Conservation (phyloP, 2,329 filamentous ascomycete genomes). For the Canariomyces notabilis region DNA sequence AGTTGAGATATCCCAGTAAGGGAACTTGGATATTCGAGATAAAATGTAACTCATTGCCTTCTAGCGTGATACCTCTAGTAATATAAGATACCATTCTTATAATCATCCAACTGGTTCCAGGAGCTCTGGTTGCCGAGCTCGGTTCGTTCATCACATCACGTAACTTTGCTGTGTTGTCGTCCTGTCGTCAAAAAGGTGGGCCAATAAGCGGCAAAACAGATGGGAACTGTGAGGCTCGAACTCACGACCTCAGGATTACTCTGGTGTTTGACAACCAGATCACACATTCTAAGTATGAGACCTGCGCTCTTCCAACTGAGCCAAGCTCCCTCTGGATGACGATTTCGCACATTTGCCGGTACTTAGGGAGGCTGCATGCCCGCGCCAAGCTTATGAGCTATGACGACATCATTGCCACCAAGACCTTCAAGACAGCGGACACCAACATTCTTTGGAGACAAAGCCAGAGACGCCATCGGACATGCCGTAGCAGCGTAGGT, state of each 20-base stretch:
- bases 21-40: neutral
- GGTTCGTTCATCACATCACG: no score
- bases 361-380: neutral
- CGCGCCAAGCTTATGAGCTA: neutral
- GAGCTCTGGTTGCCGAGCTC: no score
- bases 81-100: no score
- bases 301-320: constrained; percentile 21
- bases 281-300: constrained; percentile 18
- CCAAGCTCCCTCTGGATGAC: constrained; percentile 17
- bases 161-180: neutral
- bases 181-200: neutral
- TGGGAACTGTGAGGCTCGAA: constrained; percentile 28
- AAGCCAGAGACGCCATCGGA: neutral
- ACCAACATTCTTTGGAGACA: neutral
- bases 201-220: neutral
- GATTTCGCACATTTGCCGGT: neutral
- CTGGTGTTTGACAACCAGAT: constrained; percentile 15
- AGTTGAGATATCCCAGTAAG: neutral
- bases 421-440: neutral
- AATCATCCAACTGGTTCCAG: no score
- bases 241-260: constrained; percentile 27
- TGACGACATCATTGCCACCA: neutral
- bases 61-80: neutral
- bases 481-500: neutral
- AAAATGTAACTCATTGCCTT: neutral